A percentile compares a stretch with the other conserved stretches of the same genome.
Conservation (phyloP, 345 rosid genomes). For the Lagerstroemia speciosa region DNA sequence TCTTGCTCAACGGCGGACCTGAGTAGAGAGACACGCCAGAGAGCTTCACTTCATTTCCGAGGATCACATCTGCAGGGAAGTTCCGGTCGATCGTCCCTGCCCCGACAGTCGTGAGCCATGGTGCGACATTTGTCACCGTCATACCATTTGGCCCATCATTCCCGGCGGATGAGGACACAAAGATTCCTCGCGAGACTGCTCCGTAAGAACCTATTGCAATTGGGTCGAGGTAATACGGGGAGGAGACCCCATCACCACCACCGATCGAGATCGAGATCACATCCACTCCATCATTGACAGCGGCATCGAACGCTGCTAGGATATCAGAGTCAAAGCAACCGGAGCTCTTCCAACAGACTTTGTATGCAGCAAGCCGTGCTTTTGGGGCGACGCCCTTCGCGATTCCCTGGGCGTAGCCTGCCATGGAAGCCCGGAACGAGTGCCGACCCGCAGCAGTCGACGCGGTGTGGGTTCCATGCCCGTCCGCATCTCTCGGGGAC, state of each 20-base stretch:
- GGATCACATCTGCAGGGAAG: slow-evolving; percentile 57
- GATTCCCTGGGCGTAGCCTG: slow-evolving; percentile 62
- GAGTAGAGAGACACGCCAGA: slow-evolving; percentile 64
- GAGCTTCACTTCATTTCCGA: slow-evolving; percentile 50
- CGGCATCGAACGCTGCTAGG: slow-evolving; percentile 58
- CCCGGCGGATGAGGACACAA: slow-evolving; percentile 52
- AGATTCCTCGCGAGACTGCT: slow-evolving; percentile 40
- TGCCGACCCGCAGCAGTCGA: slow-evolving; percentile 71
- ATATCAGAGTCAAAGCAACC: slow-evolving; percentile 83
- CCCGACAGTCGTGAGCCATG: slow-evolving; percentile 68
- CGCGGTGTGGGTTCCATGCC: slow-evolving; percentile 82
- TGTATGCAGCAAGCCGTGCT: slow-evolving; percentile 65
- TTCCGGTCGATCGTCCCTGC: slow-evolving; percentile 71
- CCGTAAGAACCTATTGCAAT: slow-evolving; percentile 72
- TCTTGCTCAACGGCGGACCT: slow-evolving; percentile 37
- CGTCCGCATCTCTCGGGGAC: slow-evolving; percentile 81
- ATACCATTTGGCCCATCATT: slow-evolving; percentile 72
- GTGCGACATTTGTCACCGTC: slow-evolving; percentile 70
- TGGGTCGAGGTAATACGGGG: slow-evolving; percentile 77
- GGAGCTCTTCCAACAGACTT: slow-evolving; percentile 76
- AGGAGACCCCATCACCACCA: slow-evolving; percentile 60
- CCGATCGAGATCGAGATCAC: slow-evolving; percentile 75
- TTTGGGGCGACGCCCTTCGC: slow-evolving; percentile 90
- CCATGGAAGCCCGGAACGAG: slow-evolving; percentile 60
- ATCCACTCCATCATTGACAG: slow-evolving; percentile 60